A percentile compares a stretch with the other conserved stretches of the same genome.
Conservation (phyloP, 306 rosid species). For the Coriaria nepalensis region DNA sequence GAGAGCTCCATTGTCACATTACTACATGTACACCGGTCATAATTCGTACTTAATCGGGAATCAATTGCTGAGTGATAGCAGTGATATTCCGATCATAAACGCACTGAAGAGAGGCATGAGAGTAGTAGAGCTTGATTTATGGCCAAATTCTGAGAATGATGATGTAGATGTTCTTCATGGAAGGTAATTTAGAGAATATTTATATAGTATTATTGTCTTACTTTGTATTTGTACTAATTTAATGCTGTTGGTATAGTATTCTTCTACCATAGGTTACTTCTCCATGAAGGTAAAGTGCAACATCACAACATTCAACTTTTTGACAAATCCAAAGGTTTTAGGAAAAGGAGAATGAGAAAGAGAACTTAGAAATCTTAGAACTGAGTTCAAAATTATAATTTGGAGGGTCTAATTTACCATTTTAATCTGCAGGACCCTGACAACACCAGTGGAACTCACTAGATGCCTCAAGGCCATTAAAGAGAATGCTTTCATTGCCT, state of each 20-base stretch:
- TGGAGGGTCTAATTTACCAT: too few species aligned
- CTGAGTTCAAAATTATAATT: too few species aligned
- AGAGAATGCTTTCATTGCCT: constrained; percentile 66
- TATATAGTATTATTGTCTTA: too few species aligned
- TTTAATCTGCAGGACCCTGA: constrained; percentile 55
- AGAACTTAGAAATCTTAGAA: too few species aligned
- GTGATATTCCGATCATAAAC: constrained; percentile 68
- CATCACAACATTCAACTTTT: too few species aligned
- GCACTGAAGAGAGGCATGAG: constrained; percentile 56
- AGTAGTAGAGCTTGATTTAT: constrained; percentile 76
- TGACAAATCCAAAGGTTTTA: too few species aligned
- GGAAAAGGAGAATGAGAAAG: too few species aligned
- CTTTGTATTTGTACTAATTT: too few species aligned
- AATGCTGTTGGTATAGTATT: too few species aligned
- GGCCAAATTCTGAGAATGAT: constrained; percentile 75
- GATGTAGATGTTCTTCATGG: constrained; percentile 77
- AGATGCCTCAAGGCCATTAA: constrained; percentile 76
- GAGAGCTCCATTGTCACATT: constrained; percentile 88
- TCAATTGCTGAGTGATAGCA: constrained; percentile 84
- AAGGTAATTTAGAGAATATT: too few species aligned
- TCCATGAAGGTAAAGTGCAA: too few species aligned
- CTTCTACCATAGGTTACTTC: too few species aligned
- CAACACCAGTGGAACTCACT: constrained; percentile 62
- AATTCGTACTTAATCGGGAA: constrained; percentile 92
- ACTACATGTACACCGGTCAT: constrained; percentile 95